Percentiles rank a stretch among this genome's conserved stretches.
These are phyloP conservation scores for Botrytis elliptica DNA, from an alignment of 2,329 filamentous ascomycete species.

Conservation along the genomic window DNA sequence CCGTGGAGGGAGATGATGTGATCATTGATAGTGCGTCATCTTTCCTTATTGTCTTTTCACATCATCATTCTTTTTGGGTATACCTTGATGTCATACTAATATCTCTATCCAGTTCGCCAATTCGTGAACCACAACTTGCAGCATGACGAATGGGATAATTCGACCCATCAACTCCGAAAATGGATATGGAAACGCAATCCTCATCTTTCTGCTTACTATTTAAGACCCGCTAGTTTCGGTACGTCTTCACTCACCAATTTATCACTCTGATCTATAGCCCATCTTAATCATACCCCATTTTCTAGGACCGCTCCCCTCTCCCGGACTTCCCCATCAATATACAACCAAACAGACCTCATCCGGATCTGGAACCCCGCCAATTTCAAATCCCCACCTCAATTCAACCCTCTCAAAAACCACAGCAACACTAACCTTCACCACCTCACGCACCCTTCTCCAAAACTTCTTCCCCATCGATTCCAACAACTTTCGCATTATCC, in stretches of 20 bases:
- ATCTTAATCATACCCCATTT: neutral
- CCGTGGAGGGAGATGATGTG: conserved; percentile 44
- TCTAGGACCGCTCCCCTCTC: too few species aligned
- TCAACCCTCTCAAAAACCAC: conserved; percentile 39
- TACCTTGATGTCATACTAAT: neutral
- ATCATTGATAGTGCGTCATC: conserved; percentile 45
- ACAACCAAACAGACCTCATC: neutral
- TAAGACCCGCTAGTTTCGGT: conserved; percentile 29
- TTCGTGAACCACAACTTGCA: conserved; percentile 47
- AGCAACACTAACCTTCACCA: conserved; percentile 38
- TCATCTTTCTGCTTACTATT: conserved; percentile 48
- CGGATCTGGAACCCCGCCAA: conserved; percentile 21
- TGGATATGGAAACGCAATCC: conserved; percentile 44
- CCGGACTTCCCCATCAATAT: neutral
- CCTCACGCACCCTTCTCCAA: conserved; percentile 41
- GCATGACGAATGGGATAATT: conserved; percentile 53
- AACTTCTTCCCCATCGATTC: conserved; percentile 40
- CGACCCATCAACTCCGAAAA: conserved; percentile 46
- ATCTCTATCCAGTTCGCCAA: conserved; percentile 38
- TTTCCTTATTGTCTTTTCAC: neutral
- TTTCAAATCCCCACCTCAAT: conserved; percentile 28
- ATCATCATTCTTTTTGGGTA: neutral
- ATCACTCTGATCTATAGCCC: conserved; percentile 31
- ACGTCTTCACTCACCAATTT: neutral
- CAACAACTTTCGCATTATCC: conserved; percentile 38